Evolutionary conservation across 805 yeast genomes (phyloP), one percentile per base, ranked within the genome.

Genomic region (Saccharomycopsis schoenii): DNA sequence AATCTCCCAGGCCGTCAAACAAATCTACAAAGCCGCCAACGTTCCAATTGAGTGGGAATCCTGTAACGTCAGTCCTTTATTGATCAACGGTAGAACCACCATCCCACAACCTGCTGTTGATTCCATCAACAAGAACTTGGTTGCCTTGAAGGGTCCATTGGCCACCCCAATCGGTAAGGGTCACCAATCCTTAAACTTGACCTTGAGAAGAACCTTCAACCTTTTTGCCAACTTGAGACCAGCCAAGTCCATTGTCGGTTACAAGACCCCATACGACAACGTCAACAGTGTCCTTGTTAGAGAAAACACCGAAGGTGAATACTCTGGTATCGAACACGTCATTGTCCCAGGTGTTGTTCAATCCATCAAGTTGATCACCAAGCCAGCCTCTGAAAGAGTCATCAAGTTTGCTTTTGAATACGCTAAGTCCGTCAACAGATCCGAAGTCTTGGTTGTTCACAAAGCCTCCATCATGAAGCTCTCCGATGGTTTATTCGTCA

Each of bases 261-360:
- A 83, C 84, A 82, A 91, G 76, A 94, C 98, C 64, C 96, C 93
- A 57, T 88, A 88, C 77, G 79, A 82, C 64, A 43, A 64, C 36
- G 98, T 94, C 66, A 96, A 94, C 78, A 87, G 97, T 66, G 97
- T 93, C 42, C 81, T 94, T 70, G 92, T 94, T 75, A 91, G 99
- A 83, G 99, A 94, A 80, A 94, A 94, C 85, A 93, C 99, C 67
- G 98, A 94, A 78, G 99, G 99, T 81, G 99, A 93, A 79, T 93
- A 93, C 81, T 92, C 97, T 39, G 99, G 99, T 79, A 92, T 94
- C 69, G 99, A 94, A 82, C 99, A 94, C 81, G 88, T 90, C 66
- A 91, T 94, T 67, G 96, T 91, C 61, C 97, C 97, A 67, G 99
- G 99, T 73, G 98, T 94, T 61, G 97, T 94, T 60, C 98, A 94